Percentiles rank a stretch among this genome's conserved stretches.
Evolutionary conservation across 106 monocot genomes (phyloP).

Genomic region (Platanthera zijinensis): DNA sequence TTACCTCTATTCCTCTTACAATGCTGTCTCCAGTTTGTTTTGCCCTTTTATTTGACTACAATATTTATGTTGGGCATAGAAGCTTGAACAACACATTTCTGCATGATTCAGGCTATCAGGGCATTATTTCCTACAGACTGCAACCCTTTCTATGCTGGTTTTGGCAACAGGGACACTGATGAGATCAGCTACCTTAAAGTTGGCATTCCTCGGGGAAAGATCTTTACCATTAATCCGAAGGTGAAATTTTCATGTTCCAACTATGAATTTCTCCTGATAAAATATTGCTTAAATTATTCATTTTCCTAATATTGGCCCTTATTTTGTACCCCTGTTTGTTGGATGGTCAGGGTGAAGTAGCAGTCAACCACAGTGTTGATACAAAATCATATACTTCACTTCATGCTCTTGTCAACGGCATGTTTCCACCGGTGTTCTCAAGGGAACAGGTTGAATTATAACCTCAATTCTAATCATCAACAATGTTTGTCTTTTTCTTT

Average conservation of each 20-base stretch:
- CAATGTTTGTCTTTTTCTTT: not conserved
- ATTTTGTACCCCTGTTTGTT: not conserved
- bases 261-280: not conserved
- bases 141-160: conserved; percentile 95
- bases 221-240: conserved; percentile 88
- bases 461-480: not conserved
- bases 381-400: conserved; percentile 77
- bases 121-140: conserved; percentile 72
- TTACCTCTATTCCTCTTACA: not conserved
- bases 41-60: not conserved
- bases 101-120: conserved; percentile 56
- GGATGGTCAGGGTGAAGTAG: conserved; percentile 58
- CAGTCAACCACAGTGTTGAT: conserved; percentile 58
- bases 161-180: conserved; percentile 91
- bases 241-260: conserved; percentile 15
- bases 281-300: not conserved
- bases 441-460: conserved; percentile 48
- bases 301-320: not conserved
- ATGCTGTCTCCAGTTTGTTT: not conserved
- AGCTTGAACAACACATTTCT: not conserved
- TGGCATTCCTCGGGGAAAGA: conserved; percentile 81
- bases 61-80: not conserved
- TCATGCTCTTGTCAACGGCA: conserved; percentile 66
- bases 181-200: conserved; percentile 90
- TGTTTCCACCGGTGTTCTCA: conserved; percentile 60